phyloP scores from a whole-genome alignment of 1,284 basidiomycete genomes.

The Rhodotorula sp. region DNA sequence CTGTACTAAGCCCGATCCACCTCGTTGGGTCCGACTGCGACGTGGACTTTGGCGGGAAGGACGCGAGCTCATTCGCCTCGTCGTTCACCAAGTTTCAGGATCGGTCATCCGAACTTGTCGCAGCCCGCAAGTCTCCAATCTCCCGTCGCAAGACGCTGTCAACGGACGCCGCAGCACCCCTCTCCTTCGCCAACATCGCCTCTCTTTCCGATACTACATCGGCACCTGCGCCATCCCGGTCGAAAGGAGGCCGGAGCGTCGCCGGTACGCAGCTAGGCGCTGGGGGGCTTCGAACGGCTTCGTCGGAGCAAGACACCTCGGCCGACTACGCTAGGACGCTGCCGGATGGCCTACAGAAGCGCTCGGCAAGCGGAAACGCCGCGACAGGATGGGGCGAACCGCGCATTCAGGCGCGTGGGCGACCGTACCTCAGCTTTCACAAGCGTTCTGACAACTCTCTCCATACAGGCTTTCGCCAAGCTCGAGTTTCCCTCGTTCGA shows the following conservation, averaged over 20 bases:
- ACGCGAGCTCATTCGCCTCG: not conserved
- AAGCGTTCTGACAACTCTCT: conserved; percentile 46
- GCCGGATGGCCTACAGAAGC: not conserved
- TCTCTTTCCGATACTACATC: too few relatives aligned
- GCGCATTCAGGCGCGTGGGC: not conserved
- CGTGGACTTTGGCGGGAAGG: not conserved
- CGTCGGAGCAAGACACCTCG: too few relatives aligned
- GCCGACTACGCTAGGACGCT: too few relatives aligned
- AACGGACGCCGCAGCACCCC: conserved; percentile 2
- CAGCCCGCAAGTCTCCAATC: not conserved
- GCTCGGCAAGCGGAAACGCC: not conserved
- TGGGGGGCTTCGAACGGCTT: too few relatives aligned
- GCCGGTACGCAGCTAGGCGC: too few relatives aligned
- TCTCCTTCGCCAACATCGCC: conserved; percentile 31
- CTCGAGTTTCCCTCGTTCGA: conserved; percentile 88
- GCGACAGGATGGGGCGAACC: not conserved
- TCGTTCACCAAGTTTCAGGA: conserved; percentile 10
- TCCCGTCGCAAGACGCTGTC: conserved; percentile 4
- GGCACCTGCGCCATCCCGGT: too few relatives aligned
- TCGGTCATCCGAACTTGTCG: not conserved
- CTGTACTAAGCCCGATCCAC: too few relatives aligned
- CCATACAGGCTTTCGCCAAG: conserved; percentile 80
- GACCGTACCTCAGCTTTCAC: not conserved
- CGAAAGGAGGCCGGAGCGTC: too few relatives aligned
- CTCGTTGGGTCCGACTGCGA: not conserved